Evolutionary conservation across 2,329 filamentous ascomycete species (phyloP).

Genomic region (Colletotrichum orbiculare): DNA sequence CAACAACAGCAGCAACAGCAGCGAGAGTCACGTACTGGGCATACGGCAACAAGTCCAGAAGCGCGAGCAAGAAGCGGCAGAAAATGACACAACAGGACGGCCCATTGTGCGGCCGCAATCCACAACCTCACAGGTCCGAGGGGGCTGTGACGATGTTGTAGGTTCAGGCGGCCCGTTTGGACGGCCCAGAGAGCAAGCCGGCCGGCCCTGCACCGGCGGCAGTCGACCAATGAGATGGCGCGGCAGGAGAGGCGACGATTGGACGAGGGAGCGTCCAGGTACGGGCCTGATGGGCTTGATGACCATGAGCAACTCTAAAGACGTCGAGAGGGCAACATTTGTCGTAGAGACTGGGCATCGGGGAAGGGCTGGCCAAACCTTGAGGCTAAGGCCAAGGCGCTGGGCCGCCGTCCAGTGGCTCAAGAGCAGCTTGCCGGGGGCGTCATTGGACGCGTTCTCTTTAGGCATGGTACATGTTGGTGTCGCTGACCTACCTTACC

Average conservation of each 20-base stretch:
- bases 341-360: no score
- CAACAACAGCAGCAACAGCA: not conserved
- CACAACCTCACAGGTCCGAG: not conserved
- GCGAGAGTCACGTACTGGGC: not conserved
- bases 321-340: no score
- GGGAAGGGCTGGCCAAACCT: no score
- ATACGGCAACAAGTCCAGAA: no score
- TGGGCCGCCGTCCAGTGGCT: no score
- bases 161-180: constrained; percentile 33
- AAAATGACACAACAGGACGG: constrained; percentile 16
- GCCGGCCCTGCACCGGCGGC: not conserved
- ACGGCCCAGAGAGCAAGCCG: constrained; percentile 19
- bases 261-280: not conserved
- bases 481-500: no score
- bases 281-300: no score
- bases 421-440: no score
- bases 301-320: no score
- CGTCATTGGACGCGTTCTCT: no score
- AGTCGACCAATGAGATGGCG: constrained; percentile 15
- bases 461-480: no score
- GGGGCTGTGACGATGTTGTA: constrained; percentile 24
- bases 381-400: no score
- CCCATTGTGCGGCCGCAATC: constrained; percentile 26
- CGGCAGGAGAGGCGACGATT: not conserved
- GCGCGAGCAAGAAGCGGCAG: not conserved